phyloP scores from a whole-genome alignment of 768 basidiomycete species.

The Podaxis sp. region DNA sequence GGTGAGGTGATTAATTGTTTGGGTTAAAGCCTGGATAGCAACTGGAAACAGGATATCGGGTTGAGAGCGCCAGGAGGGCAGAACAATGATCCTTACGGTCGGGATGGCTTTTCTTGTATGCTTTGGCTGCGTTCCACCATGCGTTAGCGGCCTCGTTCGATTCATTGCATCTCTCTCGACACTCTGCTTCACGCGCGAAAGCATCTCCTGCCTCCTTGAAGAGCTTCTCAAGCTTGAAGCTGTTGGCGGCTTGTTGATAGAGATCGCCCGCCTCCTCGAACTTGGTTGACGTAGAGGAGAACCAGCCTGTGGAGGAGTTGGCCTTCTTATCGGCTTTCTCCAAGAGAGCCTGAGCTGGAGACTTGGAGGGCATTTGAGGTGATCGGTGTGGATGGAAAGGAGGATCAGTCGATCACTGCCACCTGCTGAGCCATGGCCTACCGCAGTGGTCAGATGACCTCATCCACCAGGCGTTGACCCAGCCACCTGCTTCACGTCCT shows the following conservation, averaged over 20 bases:
- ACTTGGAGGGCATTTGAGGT: conserved; percentile 71
- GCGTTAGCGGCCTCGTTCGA: conserved; percentile 94
- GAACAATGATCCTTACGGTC: conserved; percentile 59
- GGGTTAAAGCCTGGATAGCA: conserved; percentile 82
- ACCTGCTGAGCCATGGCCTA: background rate
- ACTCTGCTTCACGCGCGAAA: conserved; percentile 92
- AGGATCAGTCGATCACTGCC: conserved; percentile 17
- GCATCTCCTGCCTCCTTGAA: conserved; percentile 93
- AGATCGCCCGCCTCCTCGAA: conserved; percentile 96
- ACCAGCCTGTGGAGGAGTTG: conserved; percentile 81
- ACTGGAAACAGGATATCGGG: conserved; percentile 45
- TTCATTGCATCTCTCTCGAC: conserved; percentile 86
- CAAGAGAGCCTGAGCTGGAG: conserved; percentile 69
- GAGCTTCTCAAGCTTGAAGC: conserved; percentile 87
- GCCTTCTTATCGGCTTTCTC: conserved; percentile 95
- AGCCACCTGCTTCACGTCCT: background rate
- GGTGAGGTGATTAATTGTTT: conserved; percentile 83
- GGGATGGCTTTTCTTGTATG: conserved; percentile 86
- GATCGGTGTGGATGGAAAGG: conserved; percentile 18
- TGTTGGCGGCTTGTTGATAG: conserved; percentile 91
- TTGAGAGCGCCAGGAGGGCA: background rate
- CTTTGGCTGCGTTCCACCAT: conserved; percentile 98
- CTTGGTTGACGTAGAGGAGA: conserved; percentile 78
- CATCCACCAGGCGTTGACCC: background rate
- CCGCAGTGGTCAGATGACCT: conserved; percentile 21